Percentiles rank a stretch among this genome's conserved stretches.
phyloP scores from a whole-genome alignment of 2,329 filamentous ascomycete species.

The Tolypocladium endophyticum region DNA sequence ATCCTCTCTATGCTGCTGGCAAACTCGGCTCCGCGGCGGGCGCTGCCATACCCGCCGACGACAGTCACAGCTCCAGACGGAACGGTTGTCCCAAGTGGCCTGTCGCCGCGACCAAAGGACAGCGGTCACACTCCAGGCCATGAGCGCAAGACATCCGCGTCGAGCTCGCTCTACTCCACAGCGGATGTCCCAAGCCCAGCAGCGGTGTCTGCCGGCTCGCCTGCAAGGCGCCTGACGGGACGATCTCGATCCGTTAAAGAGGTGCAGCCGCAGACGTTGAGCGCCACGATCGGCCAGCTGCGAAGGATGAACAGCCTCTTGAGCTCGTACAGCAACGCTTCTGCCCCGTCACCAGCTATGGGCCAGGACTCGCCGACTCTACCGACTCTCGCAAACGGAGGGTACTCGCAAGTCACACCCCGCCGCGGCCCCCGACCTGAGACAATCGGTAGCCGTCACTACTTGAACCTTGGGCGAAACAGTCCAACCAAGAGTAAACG shows the following conservation, averaged over 20 bases:
- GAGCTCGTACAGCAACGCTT: constrained; percentile 31
- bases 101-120: constrained; percentile 15
- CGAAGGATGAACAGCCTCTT: constrained; percentile 47
- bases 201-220: constrained; percentile 12
- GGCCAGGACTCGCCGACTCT: constrained; percentile 25
- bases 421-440: constrained; percentile 16
- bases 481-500: constrained; percentile 9
- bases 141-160: constrained; percentile 11
- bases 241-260: constrained; percentile 4
- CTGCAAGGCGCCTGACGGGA: constrained; percentile 9
- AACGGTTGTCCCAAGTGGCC: constrained; percentile 13
- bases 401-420: constrained; percentile 9
- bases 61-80: constrained; percentile 16
- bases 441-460: constrained; percentile 31
- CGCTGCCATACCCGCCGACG: constrained; percentile 18
- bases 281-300: constrained; percentile 39
- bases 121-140: constrained; percentile 6
- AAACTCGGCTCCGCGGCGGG: constrained; percentile 9
- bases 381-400: constrained; percentile 25
- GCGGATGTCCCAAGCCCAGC: neutral
- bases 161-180: constrained; percentile 15
- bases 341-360: constrained; percentile 18
- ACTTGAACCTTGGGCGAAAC: constrained; percentile 31
- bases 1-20: constrained; percentile 20
- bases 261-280: constrained; percentile 14